These are phyloP conservation scores for Lentinus tigrinus DNA, from an alignment of 768 basidiomycete species.

Conservation along the genomic window DNA sequence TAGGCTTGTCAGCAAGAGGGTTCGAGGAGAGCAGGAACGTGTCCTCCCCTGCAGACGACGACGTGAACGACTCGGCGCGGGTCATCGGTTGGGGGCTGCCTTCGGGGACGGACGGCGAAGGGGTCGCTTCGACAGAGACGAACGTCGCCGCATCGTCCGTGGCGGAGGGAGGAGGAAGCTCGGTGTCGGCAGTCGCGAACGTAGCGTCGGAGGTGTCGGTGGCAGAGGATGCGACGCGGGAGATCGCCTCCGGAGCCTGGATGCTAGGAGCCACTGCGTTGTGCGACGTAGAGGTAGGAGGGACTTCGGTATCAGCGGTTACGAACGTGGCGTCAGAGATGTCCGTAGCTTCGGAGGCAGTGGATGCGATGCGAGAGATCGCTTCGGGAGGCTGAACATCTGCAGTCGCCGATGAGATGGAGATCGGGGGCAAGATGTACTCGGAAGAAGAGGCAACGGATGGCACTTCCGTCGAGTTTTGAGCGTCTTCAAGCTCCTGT, in stretches of 20 bases:
- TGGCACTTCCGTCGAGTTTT: too few species aligned
- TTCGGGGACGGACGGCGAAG: background rate
- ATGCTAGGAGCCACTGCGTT: too few species aligned
- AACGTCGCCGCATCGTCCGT: background rate
- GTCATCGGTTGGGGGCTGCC: too few species aligned
- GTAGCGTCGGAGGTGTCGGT: background rate
- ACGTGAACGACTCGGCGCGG: background rate
- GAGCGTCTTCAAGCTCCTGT: too few species aligned
- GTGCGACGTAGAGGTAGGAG: background rate
- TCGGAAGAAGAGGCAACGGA: background rate
- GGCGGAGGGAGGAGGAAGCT: background rate
- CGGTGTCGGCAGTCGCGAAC: background rate
- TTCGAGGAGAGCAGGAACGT: constrained; percentile 14
- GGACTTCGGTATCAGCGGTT: background rate
- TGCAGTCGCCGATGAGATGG: background rate
- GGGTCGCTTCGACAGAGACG: background rate
- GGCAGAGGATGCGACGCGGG: background rate
- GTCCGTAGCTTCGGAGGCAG: constrained; percentile 2
- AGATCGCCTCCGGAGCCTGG: too few species aligned
- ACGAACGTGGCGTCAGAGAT: background rate
- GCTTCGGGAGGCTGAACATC: background rate
- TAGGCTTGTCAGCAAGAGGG: constrained; percentile 10
- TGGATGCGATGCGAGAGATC: constrained; percentile 6
- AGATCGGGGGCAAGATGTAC: background rate
- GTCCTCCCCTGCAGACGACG: background rate